Percentiles rank a stretch among this genome's conserved stretches.
Conservation (phyloP, 306 rosid species). For the Gynostemma pentaphyllum region DNA sequence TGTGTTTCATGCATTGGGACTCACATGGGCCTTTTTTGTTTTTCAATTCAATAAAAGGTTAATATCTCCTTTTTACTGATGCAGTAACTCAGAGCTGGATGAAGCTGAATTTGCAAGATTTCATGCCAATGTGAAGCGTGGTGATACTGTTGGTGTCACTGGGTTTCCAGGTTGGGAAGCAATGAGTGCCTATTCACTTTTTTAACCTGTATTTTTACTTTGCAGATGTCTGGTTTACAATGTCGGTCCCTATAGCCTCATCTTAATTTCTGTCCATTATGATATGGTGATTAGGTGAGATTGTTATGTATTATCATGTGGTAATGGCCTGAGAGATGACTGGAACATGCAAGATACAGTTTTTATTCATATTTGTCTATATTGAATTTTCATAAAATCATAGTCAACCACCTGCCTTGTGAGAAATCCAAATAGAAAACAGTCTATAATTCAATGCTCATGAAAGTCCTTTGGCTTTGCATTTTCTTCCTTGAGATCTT, state of each 20-base stretch:
- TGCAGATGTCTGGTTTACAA: neutral
- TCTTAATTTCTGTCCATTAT: neutral
- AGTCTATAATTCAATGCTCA: too few species aligned
- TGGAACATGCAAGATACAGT: neutral
- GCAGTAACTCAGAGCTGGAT: conserved; percentile 52
- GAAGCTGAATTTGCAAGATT: conserved; percentile 57
- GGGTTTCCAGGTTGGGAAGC: conserved; percentile 76
- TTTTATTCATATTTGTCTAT: neutral
- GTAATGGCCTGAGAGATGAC: neutral
- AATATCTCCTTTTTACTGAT: conserved; percentile 17
- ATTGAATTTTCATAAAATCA: neutral
- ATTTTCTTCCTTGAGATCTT: neutral
- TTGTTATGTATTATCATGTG: neutral
- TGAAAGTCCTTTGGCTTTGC: neutral
- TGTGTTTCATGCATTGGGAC: neutral
- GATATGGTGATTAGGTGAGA: neutral
- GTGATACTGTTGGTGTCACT: conserved; percentile 67
- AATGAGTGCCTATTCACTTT: neutral
- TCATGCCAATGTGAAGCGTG: conserved; percentile 73
- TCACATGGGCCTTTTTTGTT: neutral
- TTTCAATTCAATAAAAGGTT: neutral
- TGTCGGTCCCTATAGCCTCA: neutral
- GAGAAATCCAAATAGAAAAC: neutral
- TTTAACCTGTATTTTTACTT: neutral
- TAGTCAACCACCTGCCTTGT: neutral